Evolutionary conservation across 345 rosid genomes (phyloP).

Genomic region (Clausena lansium): DNA sequence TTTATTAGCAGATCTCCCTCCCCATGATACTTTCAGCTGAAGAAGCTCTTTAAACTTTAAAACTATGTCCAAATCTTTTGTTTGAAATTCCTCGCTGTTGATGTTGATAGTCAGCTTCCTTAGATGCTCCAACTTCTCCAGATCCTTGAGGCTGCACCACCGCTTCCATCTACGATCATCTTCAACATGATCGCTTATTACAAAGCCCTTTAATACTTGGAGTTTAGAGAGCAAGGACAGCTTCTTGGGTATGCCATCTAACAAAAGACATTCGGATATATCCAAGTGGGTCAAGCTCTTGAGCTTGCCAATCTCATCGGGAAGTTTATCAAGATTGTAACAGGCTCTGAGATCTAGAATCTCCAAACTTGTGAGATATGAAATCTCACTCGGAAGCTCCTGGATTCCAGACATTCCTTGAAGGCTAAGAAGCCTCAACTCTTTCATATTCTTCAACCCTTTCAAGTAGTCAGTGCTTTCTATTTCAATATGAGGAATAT

Average conservation of each 20-base stretch:
- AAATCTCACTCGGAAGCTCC: slow-evolving; percentile 24
- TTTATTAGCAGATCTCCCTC: not conserved
- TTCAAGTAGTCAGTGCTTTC: slow-evolving; percentile 26
- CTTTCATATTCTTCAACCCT: slow-evolving; percentile 17
- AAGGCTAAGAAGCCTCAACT: slow-evolving; percentile 35
- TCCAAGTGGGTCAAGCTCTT: slow-evolving; percentile 50
- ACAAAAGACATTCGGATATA: slow-evolving; percentile 48
- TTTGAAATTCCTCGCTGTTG: not conserved
- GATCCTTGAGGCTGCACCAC: slow-evolving; percentile 14
- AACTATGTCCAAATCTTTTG: not conserved
- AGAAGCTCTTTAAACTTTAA: not conserved
- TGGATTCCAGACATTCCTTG: slow-evolving; percentile 42
- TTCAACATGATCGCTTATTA: slow-evolving; percentile 25
- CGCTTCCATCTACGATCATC: slow-evolving; percentile 2
- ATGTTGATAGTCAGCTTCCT: slow-evolving; percentile 22
- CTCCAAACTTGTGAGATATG: slow-evolving; percentile 32
- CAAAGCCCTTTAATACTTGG: slow-evolving; percentile 68
- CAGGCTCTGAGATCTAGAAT: slow-evolving; percentile 62
- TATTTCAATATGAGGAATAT: slow-evolving; percentile 36
- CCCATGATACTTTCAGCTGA: not conserved
- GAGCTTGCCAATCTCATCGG: slow-evolving; percentile 39
- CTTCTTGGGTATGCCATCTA: slow-evolving; percentile 48
- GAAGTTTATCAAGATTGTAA: slow-evolving; percentile 47
- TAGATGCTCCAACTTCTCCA: slow-evolving; percentile 22
- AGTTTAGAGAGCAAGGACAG: slow-evolving; percentile 35